Base-by-base conservation (phyloP, 2,329 filamentous ascomycete genomes). In the Alternaria consortialis region DNA sequence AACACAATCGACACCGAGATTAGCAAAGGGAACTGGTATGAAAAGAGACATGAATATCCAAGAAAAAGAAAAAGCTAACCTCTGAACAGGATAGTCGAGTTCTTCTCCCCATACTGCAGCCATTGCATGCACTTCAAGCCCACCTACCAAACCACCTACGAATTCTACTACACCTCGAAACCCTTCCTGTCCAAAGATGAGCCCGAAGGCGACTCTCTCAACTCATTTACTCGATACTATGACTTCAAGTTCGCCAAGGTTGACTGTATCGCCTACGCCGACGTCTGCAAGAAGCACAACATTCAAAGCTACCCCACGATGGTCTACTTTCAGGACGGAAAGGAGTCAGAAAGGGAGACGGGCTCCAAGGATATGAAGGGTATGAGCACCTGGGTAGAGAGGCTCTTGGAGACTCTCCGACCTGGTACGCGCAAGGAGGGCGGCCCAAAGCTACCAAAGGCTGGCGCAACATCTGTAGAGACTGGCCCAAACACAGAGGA, bases 111-210 rank as follows among this genome's bases (percentile, higher is more conserved):
- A 12, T 79, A 79, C 63, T 85, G 83, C 79, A 85, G 85, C 47
- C 93, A 97, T 79, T 97, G 94, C 82, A 85, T 86, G 76, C 83
- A 86, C 51, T 91, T 93, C 73, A 93, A 92, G 53, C 95, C 95
- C 7, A 90, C 88, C 52, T 97, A 88, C 84, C 93, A 98, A 80
- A 97, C 94, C 5, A 80, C 94, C 13, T 97, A 98, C 84, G 95
- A 99, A 81, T 97, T 90, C 80, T 99, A 97, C 82, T 89, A 92
- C 82, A 97, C 94, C 37, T 95, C 92, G 37, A 90, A 93, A 71
- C 90, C 91, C 15, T 81, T 90, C 27, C 56, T 63, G 9, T 79
- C 83, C 53, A 80, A 83, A 50, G 79, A 84, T 23, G 79, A 82
- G 9, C 82, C 81, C 44, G 74, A 79, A 29, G 80, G 77, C 70